phyloP scores from a whole-genome alignment of 2,329 filamentous ascomycete genomes.

The Alternaria sp. region DNA sequence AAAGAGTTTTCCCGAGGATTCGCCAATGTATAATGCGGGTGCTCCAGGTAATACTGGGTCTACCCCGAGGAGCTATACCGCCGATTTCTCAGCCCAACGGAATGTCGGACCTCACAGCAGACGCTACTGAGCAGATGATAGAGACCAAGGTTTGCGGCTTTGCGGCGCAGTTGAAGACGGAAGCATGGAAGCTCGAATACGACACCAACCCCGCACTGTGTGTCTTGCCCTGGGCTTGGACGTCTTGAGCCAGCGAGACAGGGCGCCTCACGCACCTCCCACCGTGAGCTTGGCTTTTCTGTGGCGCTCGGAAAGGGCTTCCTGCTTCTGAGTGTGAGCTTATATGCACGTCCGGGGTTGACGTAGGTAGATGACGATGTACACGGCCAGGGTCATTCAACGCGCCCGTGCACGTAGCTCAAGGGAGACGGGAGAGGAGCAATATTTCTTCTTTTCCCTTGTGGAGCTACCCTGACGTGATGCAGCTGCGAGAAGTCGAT shows the following conservation, averaged over 20 bases:
- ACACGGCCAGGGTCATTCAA: slow-evolving; percentile 1
- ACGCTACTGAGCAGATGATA: slow-evolving; percentile 7
- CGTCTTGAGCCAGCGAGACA: slow-evolving; percentile 14
- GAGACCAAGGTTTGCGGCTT: slow-evolving; percentile 13
- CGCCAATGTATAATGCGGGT: slow-evolving; percentile 18
- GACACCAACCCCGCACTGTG: slow-evolving; percentile 36
- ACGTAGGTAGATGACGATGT: slow-evolving; percentile 38
- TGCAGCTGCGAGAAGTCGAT: slow-evolving; percentile 10
- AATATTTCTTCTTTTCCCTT: not conserved
- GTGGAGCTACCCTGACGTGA: slow-evolving; percentile 17
- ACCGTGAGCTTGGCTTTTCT: slow-evolving; percentile 4
- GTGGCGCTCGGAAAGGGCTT: slow-evolving; percentile 38
- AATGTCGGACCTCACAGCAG: slow-evolving; percentile 3
- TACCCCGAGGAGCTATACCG: slow-evolving; percentile 1
- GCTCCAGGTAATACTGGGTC: slow-evolving; percentile 1
- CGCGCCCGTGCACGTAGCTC: slow-evolving; percentile 8
- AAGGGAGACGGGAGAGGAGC: slow-evolving; percentile 14
- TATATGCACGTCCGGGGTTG: slow-evolving; percentile 31
- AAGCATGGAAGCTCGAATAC: slow-evolving; percentile 28
- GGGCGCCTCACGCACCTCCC: slow-evolving; percentile 22
- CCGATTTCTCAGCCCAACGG: slow-evolving; percentile 17
- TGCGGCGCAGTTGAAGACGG: slow-evolving; percentile 19
- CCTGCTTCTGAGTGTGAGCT: slow-evolving; percentile 36
- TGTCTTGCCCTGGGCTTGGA: slow-evolving; percentile 14
- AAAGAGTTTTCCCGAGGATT: slow-evolving; percentile 26